Conservation (phyloP, 306 rosid species). For the Alnus glutinosa region DNA sequence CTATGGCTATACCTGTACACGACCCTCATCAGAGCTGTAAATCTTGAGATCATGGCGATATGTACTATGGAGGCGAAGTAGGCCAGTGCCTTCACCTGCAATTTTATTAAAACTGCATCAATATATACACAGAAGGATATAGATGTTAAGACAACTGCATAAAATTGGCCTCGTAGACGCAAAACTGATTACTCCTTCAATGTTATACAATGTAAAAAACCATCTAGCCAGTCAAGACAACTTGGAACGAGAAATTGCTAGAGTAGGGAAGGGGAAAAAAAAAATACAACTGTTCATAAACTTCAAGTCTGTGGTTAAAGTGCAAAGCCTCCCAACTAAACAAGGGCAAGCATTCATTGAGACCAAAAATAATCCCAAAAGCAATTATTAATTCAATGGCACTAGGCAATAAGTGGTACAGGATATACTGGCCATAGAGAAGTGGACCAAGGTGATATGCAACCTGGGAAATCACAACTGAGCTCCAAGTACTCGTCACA, state of each 20-base stretch:
- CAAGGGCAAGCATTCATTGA: neutral
- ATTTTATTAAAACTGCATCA: conserved; percentile 30
- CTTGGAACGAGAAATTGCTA: conserved; percentile 19
- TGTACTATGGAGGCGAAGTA: conserved; percentile 98
- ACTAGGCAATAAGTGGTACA: neutral
- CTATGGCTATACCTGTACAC: conserved; percentile 81
- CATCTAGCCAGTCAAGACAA: conserved; percentile 21
- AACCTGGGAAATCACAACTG: neutral
- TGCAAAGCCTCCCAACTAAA: neutral
- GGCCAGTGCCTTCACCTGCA: conserved; percentile 96
- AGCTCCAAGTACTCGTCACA: neutral
- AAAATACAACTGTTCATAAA: neutral
- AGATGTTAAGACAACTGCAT: neutral
- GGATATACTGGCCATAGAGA: neutral
- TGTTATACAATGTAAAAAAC: conserved; percentile 24
- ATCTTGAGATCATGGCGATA: conserved; percentile 96
- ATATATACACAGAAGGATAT: conserved; percentile 12
- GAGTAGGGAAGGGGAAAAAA: neutral
- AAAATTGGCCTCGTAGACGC: neutral
- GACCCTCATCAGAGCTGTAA: conserved; percentile 99
- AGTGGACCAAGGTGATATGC: neutral
- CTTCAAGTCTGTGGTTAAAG: neutral
- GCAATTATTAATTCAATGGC: neutral
- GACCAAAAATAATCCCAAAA: neutral
- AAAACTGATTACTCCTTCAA: neutral